Conservation (phyloP, 1,139 yeast species). For the Blastobotrys malaysiensis region DNA sequence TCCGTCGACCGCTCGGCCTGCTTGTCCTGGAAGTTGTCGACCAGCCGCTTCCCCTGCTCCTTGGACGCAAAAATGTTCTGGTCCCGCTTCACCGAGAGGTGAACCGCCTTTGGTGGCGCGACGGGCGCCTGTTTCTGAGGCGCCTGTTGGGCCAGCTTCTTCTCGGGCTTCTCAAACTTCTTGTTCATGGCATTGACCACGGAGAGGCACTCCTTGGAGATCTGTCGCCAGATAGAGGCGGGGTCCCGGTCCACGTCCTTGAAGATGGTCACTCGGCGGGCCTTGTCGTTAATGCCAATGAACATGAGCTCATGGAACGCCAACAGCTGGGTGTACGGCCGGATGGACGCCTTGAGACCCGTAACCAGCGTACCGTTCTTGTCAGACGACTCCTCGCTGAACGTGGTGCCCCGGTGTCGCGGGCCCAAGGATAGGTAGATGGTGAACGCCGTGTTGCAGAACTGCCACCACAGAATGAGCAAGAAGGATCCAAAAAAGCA, state of each 20-base stretch:
- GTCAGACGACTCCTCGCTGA: slow-evolving; percentile 63
- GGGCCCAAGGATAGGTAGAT: slow-evolving; percentile 84
- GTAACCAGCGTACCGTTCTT: slow-evolving; percentile 59
- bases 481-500: slow-evolving; percentile 40
- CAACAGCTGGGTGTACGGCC: slow-evolving; percentile 45
- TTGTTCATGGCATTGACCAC: slow-evolving; percentile 16
- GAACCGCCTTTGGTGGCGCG: slow-evolving; percentile 8
- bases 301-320: slow-evolving; percentile 37
- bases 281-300: slow-evolving; percentile 29
- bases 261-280: slow-evolving; percentile 33
- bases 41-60: slow-evolving; percentile 12
- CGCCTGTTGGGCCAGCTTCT: slow-evolving; percentile 5
- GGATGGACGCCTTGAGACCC: slow-evolving; percentile 52
- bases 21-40: slow-evolving; percentile 26
- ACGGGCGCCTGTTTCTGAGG: slow-evolving; percentile 5
- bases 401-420: slow-evolving; percentile 62
- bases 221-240: slow-evolving; percentile 22
- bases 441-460: slow-evolving; percentile 56
- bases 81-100: slow-evolving; percentile 17
- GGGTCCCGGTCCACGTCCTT: slow-evolving; percentile 31
- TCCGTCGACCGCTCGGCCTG: slow-evolving; percentile 22
- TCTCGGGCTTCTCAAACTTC: slow-evolving; percentile 12
- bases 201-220: slow-evolving; percentile 21
- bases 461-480: slow-evolving; percentile 51
- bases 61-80: slow-evolving; percentile 15